Percentiles rank a stretch among this genome's conserved stretches.
Conservation (phyloP, 345 rosid species). For the Gossypium stocksii region DNA sequence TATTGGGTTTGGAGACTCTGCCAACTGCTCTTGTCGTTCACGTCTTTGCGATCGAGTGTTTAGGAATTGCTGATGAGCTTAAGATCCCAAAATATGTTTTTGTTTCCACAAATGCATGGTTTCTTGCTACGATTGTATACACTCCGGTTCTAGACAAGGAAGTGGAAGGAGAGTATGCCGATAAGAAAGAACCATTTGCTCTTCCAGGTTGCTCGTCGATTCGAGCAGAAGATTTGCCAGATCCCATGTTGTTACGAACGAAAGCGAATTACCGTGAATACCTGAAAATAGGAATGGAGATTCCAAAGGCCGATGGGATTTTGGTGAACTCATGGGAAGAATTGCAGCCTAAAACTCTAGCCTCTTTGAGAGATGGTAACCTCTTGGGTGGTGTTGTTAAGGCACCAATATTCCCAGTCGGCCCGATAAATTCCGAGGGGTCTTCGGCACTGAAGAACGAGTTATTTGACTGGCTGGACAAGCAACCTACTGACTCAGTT, state of each 20-base stretch:
- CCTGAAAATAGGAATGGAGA: neutral
- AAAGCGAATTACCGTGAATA: neutral
- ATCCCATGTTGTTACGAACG: neutral
- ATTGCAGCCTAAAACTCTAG: neutral
- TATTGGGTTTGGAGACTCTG: neutral
- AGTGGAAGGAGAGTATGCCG: neutral
- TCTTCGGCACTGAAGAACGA: neutral
- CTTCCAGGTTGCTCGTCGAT: neutral
- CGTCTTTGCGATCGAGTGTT: neutral
- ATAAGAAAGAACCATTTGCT: neutral
- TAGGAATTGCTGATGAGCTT: neutral
- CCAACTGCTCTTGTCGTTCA: neutral
- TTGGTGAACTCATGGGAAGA: neutral
- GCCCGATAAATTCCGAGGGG: neutral
- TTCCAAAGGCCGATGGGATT: neutral
- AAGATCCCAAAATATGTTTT: neutral
- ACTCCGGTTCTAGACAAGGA: neutral
- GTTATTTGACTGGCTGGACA: neutral
- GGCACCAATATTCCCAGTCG: neutral
- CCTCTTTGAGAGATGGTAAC: neutral
- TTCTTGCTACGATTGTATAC: neutral
- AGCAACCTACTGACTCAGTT: neutral
- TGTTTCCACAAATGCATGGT: neutral
- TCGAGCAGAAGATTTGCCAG: neutral
- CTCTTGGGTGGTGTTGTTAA: neutral